phyloP scores from a whole-genome alignment of 371 early-diverging fungal species.

The Mucor circinelloides region DNA sequence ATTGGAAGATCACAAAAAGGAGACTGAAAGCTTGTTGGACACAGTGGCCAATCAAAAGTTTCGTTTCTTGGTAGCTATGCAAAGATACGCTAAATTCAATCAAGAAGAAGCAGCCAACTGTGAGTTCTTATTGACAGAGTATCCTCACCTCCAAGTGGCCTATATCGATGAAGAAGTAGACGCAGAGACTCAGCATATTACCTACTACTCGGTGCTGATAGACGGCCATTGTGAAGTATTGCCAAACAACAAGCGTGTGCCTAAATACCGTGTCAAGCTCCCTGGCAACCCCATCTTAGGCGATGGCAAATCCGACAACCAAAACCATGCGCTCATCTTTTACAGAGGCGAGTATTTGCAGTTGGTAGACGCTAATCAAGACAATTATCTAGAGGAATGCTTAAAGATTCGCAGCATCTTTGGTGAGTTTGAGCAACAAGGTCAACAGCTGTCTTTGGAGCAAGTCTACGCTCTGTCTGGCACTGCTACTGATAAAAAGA shows the following conservation, averaged over 20 bases:
- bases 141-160: slow-evolving; percentile 82
- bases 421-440: slow-evolving; percentile 81
- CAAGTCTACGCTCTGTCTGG: slow-evolving; percentile 30
- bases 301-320: slow-evolving; percentile 92
- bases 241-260: slow-evolving; percentile 68
- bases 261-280: slow-evolving; percentile 76
- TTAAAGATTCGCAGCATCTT: slow-evolving; percentile 89
- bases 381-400: slow-evolving; percentile 89
- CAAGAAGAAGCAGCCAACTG: slow-evolving; percentile 79
- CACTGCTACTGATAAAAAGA: neutral
- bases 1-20: slow-evolving; percentile 29
- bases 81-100: slow-evolving; percentile 79
- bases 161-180: slow-evolving; percentile 74
- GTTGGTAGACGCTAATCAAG: slow-evolving; percentile 94
- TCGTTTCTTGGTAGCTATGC: slow-evolving; percentile 88
- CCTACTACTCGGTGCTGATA: slow-evolving; percentile 77
- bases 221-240: slow-evolving; percentile 75
- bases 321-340: slow-evolving; percentile 87
- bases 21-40: slow-evolving; percentile 63
- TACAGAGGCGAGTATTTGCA: slow-evolving; percentile 87
- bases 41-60: slow-evolving; percentile 78
- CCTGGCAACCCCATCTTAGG: slow-evolving; percentile 92
- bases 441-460: slow-evolving; percentile 42
- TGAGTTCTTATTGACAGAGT: slow-evolving; percentile 76
- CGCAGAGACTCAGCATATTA: slow-evolving; percentile 47